A percentile compares a stretch with the other conserved stretches of the same genome.
These are phyloP conservation scores for Elsinoe fawcettii DNA, from an alignment of 2,329 filamentous ascomycete genomes.

Conservation along the genomic window DNA sequence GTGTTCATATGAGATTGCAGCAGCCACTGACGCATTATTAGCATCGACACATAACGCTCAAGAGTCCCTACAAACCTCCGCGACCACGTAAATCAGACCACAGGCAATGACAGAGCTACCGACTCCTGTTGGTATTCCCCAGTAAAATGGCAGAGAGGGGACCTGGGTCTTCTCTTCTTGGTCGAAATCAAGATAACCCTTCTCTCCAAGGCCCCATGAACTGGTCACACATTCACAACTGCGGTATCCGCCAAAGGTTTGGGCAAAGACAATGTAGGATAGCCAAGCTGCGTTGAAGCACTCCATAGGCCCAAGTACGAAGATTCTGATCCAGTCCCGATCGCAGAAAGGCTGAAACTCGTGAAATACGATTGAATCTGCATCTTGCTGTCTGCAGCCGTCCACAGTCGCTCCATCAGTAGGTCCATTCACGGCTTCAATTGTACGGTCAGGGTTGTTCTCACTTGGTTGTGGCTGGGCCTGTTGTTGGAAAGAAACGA, in stretches of 20 bases:
- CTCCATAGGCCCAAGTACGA: conserved; percentile 28
- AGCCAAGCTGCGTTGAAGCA: conserved; percentile 33
- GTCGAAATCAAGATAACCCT: conserved; percentile 39
- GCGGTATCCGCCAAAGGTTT: conserved; percentile 37
- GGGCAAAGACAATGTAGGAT: conserved; percentile 32
- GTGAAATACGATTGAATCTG: no score
- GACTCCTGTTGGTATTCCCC: conserved; percentile 29
- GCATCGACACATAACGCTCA: neutral
- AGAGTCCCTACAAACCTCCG: conserved; percentile 22
- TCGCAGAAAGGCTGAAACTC: neutral
- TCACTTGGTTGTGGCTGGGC: no score
- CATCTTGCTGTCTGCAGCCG: no score
- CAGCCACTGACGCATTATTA: conserved; percentile 26
- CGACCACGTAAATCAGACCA: conserved; percentile 32
- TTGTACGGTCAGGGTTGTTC: no score
- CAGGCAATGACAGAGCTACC: conserved; percentile 27
- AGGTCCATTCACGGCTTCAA: no score
- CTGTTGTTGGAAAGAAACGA: no score
- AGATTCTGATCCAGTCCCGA: neutral
- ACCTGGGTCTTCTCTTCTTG: conserved; percentile 28
- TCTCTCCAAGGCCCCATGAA: conserved; percentile 28
- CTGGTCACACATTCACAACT: conserved; percentile 37
- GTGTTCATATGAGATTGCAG: conserved; percentile 33
- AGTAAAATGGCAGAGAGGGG: conserved; percentile 26
- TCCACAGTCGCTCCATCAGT: no score